phyloP scores from a whole-genome alignment of 805 yeast genomes.

The Gaillardinia entomophila region DNA sequence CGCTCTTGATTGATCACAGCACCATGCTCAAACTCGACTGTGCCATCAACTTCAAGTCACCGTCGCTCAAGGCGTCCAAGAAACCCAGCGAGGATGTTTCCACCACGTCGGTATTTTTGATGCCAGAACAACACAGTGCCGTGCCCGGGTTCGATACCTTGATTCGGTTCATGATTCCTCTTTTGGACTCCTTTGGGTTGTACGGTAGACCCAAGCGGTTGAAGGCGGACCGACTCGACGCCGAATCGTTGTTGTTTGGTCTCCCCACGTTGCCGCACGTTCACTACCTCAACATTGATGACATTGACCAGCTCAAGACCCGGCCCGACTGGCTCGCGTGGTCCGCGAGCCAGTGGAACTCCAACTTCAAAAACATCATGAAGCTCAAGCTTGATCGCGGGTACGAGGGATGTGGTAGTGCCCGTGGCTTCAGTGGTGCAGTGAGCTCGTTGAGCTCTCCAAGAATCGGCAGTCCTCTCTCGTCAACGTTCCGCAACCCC shows the following conservation, averaged over 20 bases:
- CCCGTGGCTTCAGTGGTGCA: conserved; percentile 58
- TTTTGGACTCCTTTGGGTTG: conserved; percentile 38
- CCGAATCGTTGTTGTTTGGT: conserved; percentile 36
- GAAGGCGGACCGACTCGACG: conserved; percentile 37
- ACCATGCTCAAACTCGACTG: conserved; percentile 91
- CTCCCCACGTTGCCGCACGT: conserved; percentile 41
- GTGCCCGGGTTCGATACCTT: conserved; percentile 48
- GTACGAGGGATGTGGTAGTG: conserved; percentile 73
- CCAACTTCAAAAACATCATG: conserved; percentile 23
- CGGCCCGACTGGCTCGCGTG: conserved; percentile 24
- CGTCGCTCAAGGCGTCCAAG: conserved; percentile 28
- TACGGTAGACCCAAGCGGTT: conserved; percentile 41
- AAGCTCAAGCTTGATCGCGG: conserved; percentile 38
- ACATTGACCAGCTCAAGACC: conserved; percentile 17
- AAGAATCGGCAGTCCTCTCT: conserved; percentile 8
- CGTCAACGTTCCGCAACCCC: conserved; percentile 2
- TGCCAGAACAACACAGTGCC: conserved; percentile 40
- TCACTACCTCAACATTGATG: conserved; percentile 34
- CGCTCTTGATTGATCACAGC: conserved; percentile 73
- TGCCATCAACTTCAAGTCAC: conserved; percentile 51
- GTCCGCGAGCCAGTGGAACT: conserved; percentile 33
- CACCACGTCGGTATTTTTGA: conserved; percentile 38
- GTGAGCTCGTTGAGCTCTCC: conserved; percentile 45
- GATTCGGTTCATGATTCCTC: conserved; percentile 37
- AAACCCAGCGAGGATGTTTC: conserved; percentile 26